Evolutionary conservation across 2,329 filamentous ascomycete genomes (phyloP).

Genomic region (Pseudogymnoascus sp.): DNA sequence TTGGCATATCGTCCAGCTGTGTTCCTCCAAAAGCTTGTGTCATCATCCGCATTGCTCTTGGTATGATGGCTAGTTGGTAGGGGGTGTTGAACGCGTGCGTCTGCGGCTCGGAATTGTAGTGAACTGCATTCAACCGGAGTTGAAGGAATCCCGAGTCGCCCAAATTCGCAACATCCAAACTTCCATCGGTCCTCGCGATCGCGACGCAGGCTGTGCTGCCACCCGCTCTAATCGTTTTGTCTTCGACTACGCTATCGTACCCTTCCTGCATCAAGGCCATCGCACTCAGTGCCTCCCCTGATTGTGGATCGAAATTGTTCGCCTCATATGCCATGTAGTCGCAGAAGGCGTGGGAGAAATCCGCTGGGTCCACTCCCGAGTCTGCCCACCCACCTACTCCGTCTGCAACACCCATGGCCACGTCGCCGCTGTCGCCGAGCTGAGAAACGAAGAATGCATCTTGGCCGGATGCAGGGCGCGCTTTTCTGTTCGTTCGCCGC

Average conservation of each 20-base stretch:
- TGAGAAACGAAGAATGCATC: slow-evolving; percentile 91
- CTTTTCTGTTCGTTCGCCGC: not conserved
- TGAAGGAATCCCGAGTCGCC: slow-evolving; percentile 93
- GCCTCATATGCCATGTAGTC: slow-evolving; percentile 82
- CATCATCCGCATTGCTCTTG: slow-evolving; percentile 68
- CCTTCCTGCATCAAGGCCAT: slow-evolving; percentile 70
- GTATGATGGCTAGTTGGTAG: slow-evolving; percentile 85
- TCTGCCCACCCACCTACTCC: slow-evolving; percentile 94
- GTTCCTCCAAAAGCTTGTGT: slow-evolving; percentile 76
- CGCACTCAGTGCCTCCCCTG: slow-evolving; percentile 43
- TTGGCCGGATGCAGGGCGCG: slow-evolving; percentile 73
- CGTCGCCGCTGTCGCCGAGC: slow-evolving; percentile 61
- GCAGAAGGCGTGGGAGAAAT: slow-evolving; percentile 91
- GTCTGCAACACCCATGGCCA: slow-evolving; percentile 86
- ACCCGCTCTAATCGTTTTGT: slow-evolving; percentile 67
- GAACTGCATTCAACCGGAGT: slow-evolving; percentile 75
- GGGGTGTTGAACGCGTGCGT: slow-evolving; percentile 98
- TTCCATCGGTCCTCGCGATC: slow-evolving; percentile 63
- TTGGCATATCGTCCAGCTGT: slow-evolving; percentile 74
- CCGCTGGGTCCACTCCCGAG: slow-evolving; percentile 84
- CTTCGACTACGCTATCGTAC: slow-evolving; percentile 72
- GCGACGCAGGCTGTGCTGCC: slow-evolving; percentile 91
- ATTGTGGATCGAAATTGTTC: slow-evolving; percentile 25
- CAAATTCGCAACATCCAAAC: slow-evolving; percentile 81
- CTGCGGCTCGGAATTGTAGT: slow-evolving; percentile 75